A percentile compares a stretch with the other conserved stretches of the same genome.
Conservation (phyloP, 441 rosid species). For the Pelargonium cotyledonis region DNA sequence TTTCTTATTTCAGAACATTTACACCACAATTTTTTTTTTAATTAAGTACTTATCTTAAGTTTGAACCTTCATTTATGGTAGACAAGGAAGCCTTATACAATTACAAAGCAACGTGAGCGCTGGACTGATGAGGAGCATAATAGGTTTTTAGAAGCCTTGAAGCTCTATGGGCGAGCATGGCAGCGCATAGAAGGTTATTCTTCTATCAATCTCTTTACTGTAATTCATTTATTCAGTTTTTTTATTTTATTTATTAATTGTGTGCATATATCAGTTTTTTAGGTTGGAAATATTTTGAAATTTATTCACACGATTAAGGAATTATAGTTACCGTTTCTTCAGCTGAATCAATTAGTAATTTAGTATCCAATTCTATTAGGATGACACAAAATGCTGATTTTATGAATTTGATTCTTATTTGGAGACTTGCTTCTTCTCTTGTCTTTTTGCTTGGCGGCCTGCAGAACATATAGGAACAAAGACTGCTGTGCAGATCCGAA, state of each 20-base stretch:
- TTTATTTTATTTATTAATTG: not conserved
- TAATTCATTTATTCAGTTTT: slow-evolving; percentile 1
- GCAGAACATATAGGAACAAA: slow-evolving; percentile 97
- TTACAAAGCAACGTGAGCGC: slow-evolving; percentile 94
- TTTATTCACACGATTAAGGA: not conserved
- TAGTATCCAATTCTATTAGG: slow-evolving; percentile 12
- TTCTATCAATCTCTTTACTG: slow-evolving; percentile 3
- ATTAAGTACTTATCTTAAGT: slow-evolving; percentile 14
- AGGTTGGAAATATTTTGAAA: not conserved
- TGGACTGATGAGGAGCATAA: slow-evolving; percentile 99
- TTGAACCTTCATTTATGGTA: slow-evolving; percentile 24
- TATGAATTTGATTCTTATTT: slow-evolving; percentile 34
- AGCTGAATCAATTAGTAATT: not conserved
- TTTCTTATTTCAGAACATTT: not conserved
- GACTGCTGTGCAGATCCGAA: slow-evolving; percentile 97
- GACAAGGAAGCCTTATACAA: slow-evolving; percentile 95
- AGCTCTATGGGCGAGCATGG: slow-evolving; percentile 98
- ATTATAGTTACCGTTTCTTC: not conserved
- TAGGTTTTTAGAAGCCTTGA: slow-evolving; percentile 91
- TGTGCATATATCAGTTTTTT: not conserved
- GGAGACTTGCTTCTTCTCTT: slow-evolving; percentile 25
- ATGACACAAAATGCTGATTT: slow-evolving; percentile 24
- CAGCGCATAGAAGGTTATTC: slow-evolving; percentile 87
- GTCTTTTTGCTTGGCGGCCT: slow-evolving; percentile 28
- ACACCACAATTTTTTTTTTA: not conserved